A percentile compares a stretch with the other conserved stretches of the same genome.
Conservation (phyloP, 1,284 basidiomycete species). For the Apiotrichum domesticum region DNA sequence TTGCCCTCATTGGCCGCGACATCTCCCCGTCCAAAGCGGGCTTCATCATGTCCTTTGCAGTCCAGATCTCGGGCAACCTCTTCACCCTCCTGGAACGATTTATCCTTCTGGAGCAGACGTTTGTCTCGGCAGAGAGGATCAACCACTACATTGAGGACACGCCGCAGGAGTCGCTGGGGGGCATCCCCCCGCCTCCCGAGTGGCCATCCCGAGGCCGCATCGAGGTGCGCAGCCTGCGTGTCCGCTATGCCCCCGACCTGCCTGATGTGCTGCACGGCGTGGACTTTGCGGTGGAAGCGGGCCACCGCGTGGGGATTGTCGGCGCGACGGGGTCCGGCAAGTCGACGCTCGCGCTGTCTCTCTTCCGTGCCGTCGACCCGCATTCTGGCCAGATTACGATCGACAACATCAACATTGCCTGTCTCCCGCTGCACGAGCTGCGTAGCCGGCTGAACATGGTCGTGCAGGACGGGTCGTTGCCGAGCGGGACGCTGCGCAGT, state of each 20-base stretch:
- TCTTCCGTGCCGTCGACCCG: conserved; percentile 68
- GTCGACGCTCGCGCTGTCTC: conserved; percentile 60
- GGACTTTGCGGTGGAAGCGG: conserved; percentile 58
- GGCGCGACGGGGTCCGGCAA: conserved; percentile 64
- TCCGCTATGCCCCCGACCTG: conserved; percentile 64
- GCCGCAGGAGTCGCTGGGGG: conserved; percentile 24
- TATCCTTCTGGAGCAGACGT: conserved; percentile 32
- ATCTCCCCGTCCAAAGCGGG: conserved; percentile 47
- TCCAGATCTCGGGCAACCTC: conserved; percentile 35
- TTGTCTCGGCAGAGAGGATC: conserved; percentile 48
- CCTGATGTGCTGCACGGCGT: conserved; percentile 67
- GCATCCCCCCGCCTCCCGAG: conserved; percentile 46
- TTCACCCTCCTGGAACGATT: conserved; percentile 32
- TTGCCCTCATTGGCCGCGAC: conserved; percentile 46
- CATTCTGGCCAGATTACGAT: conserved; percentile 60
- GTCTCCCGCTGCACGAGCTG: conserved; percentile 56
- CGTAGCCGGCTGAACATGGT: conserved; percentile 59
- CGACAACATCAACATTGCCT: conserved; percentile 60
- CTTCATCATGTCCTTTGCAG: conserved; percentile 47
- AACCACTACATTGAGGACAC: conserved; percentile 43
- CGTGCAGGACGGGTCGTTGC: conserved; percentile 40
- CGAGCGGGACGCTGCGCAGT: conserved; percentile 57
- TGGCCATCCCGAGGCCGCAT: conserved; percentile 66
- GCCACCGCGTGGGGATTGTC: conserved; percentile 73
- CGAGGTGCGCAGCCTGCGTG: conserved; percentile 57